Evolutionary conservation across 805 yeast species (phyloP).

Genomic region (Myxozyma neglecta): DNA sequence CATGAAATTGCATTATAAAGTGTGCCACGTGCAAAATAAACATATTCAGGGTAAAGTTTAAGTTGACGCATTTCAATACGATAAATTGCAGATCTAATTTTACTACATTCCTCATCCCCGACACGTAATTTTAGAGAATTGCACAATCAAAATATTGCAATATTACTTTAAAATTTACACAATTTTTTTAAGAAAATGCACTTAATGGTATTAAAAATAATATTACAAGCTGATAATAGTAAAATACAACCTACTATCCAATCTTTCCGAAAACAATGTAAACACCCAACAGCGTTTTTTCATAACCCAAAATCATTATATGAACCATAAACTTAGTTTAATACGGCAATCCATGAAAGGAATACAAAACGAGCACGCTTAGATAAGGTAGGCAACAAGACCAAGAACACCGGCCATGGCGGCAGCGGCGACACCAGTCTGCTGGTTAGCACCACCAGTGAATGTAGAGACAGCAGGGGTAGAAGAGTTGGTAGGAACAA

Average conservation of each 20-base stretch:
- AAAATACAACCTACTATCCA: conserved; percentile 1
- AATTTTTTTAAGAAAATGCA: not conserved
- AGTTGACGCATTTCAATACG: no score
- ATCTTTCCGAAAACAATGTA: not conserved
- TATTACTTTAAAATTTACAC: no score
- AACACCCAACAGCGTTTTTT: not conserved
- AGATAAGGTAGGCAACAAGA: conserved; percentile 35
- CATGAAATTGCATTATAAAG: no score
- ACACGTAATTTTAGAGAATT: no score
- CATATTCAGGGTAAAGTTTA: no score
- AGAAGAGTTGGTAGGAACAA: conserved; percentile 30
- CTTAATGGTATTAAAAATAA: not conserved
- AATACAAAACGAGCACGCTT: not conserved
- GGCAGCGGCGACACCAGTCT: conserved; percentile 25
- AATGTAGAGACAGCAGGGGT: conserved; percentile 30
- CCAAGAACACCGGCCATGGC: conserved; percentile 34
- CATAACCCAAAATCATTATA: conserved; percentile 6
- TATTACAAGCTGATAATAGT: conserved; percentile 3
- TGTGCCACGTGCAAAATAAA: no score
- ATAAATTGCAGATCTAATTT: no score
- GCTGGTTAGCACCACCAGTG: conserved; percentile 32
- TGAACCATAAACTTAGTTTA: not conserved
- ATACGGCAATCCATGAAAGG: not conserved
- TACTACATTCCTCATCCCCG: no score
- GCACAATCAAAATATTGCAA: no score